A percentile compares a stretch with the other conserved stretches of the same genome.
phyloP scores from a whole-genome alignment of 176 grass and related monocot genomes.

The Phragmites australis region DNA sequence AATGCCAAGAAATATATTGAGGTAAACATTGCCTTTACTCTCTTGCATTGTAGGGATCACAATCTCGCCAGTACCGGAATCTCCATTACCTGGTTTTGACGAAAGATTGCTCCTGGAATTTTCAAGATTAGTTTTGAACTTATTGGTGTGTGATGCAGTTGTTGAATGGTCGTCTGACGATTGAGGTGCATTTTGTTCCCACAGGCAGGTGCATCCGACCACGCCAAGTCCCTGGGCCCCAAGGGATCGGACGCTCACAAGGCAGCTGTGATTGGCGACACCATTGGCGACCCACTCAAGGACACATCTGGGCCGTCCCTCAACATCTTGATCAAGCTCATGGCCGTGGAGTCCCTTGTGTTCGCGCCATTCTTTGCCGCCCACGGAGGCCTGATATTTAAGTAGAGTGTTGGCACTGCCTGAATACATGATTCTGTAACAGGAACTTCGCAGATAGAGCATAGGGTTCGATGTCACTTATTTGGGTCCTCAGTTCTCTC shows the following conservation, averaged over 20 bases:
- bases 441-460: too few relatives aligned
- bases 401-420: too few relatives aligned
- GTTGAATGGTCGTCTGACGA: neutral
- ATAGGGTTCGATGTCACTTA: neutral
- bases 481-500: neutral
- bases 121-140: too few relatives aligned
- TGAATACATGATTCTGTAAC: too few relatives aligned
- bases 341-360: slow-evolving; percentile 54
- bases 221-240: slow-evolving; percentile 54
- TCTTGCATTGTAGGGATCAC: too few relatives aligned
- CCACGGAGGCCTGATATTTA: too few relatives aligned
- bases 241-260: slow-evolving; percentile 60
- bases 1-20: slow-evolving; percentile 92
- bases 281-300: slow-evolving; percentile 59
- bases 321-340: slow-evolving; percentile 65
- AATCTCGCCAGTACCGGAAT: too few relatives aligned
- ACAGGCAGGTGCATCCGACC: slow-evolving; percentile 74
- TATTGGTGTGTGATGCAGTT: too few relatives aligned
- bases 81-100: too few relatives aligned
- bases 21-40: slow-evolving; percentile 49
- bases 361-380: slow-evolving; percentile 68
- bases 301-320: slow-evolving; percentile 56
- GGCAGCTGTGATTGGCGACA: slow-evolving; percentile 57
- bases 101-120: too few relatives aligned
- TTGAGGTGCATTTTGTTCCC: neutral